Evolutionary conservation across 441 rosid species (phyloP).

Genomic region (Erodium texanum): DNA sequence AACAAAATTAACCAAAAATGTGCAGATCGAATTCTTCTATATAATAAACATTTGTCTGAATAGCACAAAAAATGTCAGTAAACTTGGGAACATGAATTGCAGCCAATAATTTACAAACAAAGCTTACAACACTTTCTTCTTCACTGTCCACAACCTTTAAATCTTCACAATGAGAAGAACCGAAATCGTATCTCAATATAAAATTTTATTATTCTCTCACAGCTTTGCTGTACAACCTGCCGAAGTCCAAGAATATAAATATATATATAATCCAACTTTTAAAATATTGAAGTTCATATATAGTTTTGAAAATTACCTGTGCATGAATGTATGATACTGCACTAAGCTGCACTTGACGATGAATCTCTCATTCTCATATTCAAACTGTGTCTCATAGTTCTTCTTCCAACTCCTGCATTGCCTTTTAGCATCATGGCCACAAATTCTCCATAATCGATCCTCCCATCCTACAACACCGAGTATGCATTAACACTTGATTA

Average conservation of each 20-base stretch:
- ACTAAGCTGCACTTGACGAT: constrained; percentile 35
- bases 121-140: background rate
- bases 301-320: constrained; percentile 23
- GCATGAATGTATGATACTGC: constrained; percentile 16
- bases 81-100: background rate
- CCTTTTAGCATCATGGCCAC: constrained; percentile 99
- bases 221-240: constrained; percentile 28
- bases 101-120: background rate
- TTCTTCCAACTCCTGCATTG: constrained; percentile 78
- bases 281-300: background rate
- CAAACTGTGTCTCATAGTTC: constrained; percentile 84
- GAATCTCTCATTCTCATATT: constrained; percentile 94
- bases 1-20: background rate
- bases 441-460: constrained; percentile 90
- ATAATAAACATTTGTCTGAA: background rate
- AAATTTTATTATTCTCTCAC: constrained; percentile 15
- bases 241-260: background rate
- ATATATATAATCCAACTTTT: background rate
- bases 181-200: constrained; percentile 12
- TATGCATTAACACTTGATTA: background rate
- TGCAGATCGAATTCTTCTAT: background rate
- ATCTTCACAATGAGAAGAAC: background rate
- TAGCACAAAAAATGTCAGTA: background rate
- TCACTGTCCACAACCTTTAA: background rate
- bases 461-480: constrained; percentile 60